phyloP scores from a whole-genome alignment of 73 alveolate species.

The Blepharisma japonicum region DNA sequence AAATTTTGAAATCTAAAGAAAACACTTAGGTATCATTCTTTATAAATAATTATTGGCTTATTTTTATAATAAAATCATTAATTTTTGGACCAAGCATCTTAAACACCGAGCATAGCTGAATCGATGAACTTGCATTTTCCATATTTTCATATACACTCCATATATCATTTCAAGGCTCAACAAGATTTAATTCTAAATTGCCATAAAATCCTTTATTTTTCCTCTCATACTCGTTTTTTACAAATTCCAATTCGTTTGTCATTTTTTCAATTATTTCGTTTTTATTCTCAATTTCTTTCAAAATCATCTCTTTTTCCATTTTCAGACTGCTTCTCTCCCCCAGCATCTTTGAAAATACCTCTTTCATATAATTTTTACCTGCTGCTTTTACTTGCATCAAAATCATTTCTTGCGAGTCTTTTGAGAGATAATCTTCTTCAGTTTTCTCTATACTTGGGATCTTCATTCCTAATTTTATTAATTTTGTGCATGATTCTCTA shows the following conservation, averaged over 20 bases:
- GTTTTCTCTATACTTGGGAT: neutral
- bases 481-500: neutral
- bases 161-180: neutral
- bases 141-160: neutral
- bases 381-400: neutral
- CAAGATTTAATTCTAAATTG: neutral
- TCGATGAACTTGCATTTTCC: neutral
- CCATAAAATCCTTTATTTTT: neutral
- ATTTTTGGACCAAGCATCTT: conserved; percentile 17
- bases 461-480: conserved; percentile 2
- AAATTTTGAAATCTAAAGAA: too few species aligned
- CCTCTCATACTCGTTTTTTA: neutral
- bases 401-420: neutral
- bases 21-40: too few species aligned
- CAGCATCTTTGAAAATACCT: neutral
- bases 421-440: neutral
- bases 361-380: conserved; percentile 19
- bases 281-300: neutral
- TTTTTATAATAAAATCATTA: neutral
- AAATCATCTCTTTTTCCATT: conserved; percentile 15
- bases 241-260: neutral
- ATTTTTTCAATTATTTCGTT: neutral
- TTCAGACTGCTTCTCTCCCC: neutral
- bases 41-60: too few species aligned
- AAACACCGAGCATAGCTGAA: neutral